These are phyloP conservation scores for Fonsecaea erecta DNA, from an alignment of 2,329 filamentous ascomycete species.

Conservation along the genomic window DNA sequence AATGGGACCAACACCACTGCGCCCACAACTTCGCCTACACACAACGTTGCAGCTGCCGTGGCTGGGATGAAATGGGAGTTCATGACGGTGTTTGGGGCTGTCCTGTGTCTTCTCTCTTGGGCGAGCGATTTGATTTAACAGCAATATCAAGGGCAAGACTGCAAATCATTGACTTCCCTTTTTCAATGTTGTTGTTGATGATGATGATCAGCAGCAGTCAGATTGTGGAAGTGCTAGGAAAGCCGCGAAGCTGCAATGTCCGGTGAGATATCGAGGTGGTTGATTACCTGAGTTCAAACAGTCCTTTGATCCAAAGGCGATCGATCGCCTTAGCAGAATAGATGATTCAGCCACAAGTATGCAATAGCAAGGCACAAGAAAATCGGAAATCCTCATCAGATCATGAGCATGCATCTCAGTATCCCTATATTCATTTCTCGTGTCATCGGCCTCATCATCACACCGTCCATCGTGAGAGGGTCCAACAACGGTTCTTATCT, in stretches of 20 bases:
- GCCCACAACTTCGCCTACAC: not conserved
- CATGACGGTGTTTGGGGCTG: not conserved
- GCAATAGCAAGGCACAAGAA: not conserved
- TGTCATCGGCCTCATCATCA: not conserved
- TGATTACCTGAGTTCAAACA: not conserved
- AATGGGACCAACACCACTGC: slow-evolving; percentile 7
- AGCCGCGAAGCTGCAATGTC: not conserved
- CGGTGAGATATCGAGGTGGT: not conserved
- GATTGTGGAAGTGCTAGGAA: not conserved
- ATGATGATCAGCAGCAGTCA: not conserved
- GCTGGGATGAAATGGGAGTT: not conserved
- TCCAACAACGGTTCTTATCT: not conserved
- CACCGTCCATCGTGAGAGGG: not conserved
- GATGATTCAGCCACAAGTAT: not conserved
- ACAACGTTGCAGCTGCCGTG: not conserved
- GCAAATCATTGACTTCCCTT: not conserved
- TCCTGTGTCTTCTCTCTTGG: not conserved
- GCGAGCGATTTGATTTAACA: not conserved
- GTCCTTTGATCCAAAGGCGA: not conserved
- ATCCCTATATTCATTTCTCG: not conserved
- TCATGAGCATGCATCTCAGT: not conserved
- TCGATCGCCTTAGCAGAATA: not conserved
- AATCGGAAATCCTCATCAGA: not conserved
- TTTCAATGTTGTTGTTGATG: not conserved
- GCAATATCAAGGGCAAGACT: not conserved